phyloP scores from a whole-genome alignment of 2,329 filamentous ascomycete species.

The Alternaria gansuensis region DNA sequence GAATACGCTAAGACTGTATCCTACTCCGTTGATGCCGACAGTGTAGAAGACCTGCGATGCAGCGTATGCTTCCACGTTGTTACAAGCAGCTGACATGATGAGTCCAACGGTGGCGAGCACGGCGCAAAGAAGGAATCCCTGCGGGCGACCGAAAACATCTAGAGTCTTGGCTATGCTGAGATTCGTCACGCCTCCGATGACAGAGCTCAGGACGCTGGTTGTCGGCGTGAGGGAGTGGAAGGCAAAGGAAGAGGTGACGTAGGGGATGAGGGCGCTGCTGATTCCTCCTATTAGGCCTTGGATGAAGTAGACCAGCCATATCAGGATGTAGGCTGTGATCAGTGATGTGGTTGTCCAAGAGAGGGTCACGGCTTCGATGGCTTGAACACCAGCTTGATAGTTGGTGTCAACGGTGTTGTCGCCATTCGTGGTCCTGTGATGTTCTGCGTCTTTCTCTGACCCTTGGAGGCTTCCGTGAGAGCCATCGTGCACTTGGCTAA shows the following conservation, averaged over 20 bases:
- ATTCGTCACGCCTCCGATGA: constrained; percentile 49
- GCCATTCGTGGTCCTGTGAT: neutral
- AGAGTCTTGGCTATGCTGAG: constrained; percentile 52
- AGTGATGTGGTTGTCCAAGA: constrained; percentile 13
- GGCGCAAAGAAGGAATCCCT: constrained; percentile 46
- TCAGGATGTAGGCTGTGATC: constrained; percentile 16
- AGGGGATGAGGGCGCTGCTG: constrained; percentile 48
- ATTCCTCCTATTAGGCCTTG: constrained; percentile 56
- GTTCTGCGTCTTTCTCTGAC: constrained; percentile 2
- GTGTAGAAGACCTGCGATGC: constrained; percentile 71
- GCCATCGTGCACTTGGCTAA: neutral
- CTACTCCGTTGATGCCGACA: constrained; percentile 10
- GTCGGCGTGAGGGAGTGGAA: constrained; percentile 45
- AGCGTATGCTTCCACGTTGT: constrained; percentile 66
- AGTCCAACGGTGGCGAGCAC: constrained; percentile 45
- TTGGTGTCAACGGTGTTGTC: constrained; percentile 1
- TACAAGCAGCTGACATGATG: constrained; percentile 72
- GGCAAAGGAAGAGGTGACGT: constrained; percentile 50
- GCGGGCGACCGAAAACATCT: constrained; percentile 50
- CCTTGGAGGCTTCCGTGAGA: neutral
- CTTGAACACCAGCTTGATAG: constrained; percentile 13
- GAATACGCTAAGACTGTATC: constrained; percentile 56
- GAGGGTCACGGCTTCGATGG: constrained; percentile 11
- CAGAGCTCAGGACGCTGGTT: constrained; percentile 42
- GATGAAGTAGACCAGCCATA: constrained; percentile 46